Conservation (phyloP, 768 basidiomycete species). For the Punctularia strigosozonata region DNA sequence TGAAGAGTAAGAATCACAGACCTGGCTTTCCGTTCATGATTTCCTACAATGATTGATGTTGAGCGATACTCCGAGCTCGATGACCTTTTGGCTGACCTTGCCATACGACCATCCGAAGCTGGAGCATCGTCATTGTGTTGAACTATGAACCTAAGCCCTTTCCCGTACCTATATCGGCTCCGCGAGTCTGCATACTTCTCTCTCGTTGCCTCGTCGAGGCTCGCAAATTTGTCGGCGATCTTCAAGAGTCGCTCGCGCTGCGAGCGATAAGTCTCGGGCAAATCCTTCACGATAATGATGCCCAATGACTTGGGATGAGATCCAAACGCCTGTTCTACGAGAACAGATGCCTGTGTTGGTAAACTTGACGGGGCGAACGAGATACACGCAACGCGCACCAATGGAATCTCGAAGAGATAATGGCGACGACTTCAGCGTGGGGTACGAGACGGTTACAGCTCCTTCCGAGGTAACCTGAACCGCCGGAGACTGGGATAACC, state of each 20-base stretch:
- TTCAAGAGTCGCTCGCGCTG: slow-evolving; percentile 66
- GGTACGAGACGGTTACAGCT: slow-evolving; percentile 53
- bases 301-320: slow-evolving; percentile 67
- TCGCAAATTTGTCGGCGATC: slow-evolving; percentile 66
- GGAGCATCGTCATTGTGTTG: neutral
- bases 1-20: slow-evolving; percentile 12
- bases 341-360: neutral
- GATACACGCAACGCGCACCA: slow-evolving; percentile 25
- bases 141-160: neutral
- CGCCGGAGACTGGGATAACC: slow-evolving; percentile 2
- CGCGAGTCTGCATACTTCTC: slow-evolving; percentile 67
- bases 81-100: slow-evolving; percentile 37
- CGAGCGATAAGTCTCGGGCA: slow-evolving; percentile 51
- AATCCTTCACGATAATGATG: slow-evolving; percentile 70
- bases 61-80: neutral
- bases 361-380: slow-evolving; percentile 1
- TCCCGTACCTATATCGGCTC: slow-evolving; percentile 61
- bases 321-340: slow-evolving; percentile 69
- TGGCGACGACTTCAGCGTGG: slow-evolving; percentile 40
- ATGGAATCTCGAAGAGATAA: slow-evolving; percentile 46
- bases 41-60: slow-evolving; percentile 39
- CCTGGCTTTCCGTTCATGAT: slow-evolving; percentile 93
- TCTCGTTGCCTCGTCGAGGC: slow-evolving; percentile 48
- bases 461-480: slow-evolving; percentile 31
- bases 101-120: slow-evolving; percentile 99